Base-by-base conservation (phyloP, 2,329 filamentous ascomycete species). In the Penicillium sp. region DNA sequence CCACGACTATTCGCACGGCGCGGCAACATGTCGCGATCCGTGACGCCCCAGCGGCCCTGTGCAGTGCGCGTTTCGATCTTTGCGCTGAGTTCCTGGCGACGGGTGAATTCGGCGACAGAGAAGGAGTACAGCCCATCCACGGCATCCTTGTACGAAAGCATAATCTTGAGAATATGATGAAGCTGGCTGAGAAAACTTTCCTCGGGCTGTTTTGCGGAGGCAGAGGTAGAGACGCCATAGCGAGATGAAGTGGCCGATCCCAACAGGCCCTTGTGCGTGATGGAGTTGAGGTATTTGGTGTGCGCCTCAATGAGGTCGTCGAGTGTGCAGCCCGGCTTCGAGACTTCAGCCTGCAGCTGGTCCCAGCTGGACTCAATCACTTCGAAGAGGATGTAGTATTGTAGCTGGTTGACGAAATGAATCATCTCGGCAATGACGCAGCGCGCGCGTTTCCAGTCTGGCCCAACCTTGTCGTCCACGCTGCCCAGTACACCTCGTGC, bases 331-430 rank as follows among this genome's bases (percentile, higher is more conserved):
- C 91, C 90, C 14, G 94, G 91, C 73, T 90, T 92, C 57, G 85
- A 87, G 62, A 98, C 89, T 35, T 90, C 89, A 31, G 86, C 85
- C 75, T 97, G 91, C 2, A 99, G 84, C 71, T 94, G 90, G 62
- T 91, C 90, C 96, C 95, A 99, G 51, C 91, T 95, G 38, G 91
- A 90, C 76, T 99, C 95, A 68, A 99, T 98, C 67, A 99, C 95
- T 76, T 99, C 95, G 71, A 98, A 99, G 10, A 99, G 83, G 67
- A 99, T 97, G 75, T 99, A 99, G 79, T 98, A 97, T 76, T 99
- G 95, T 14, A 99, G 84, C 77, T 99, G 95, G 64, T 92, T 92
- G 71, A 98, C 89, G 72, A 99, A 98, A 75, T 99, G 96, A 15
- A 98, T 91, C 95, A 99, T 99, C 76, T 99, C 96, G 12, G 94